These are phyloP conservation scores for Schoenoplectus tabernaemontani DNA, from an alignment of 202 grass and related monocot species.

Conservation along the genomic window DNA sequence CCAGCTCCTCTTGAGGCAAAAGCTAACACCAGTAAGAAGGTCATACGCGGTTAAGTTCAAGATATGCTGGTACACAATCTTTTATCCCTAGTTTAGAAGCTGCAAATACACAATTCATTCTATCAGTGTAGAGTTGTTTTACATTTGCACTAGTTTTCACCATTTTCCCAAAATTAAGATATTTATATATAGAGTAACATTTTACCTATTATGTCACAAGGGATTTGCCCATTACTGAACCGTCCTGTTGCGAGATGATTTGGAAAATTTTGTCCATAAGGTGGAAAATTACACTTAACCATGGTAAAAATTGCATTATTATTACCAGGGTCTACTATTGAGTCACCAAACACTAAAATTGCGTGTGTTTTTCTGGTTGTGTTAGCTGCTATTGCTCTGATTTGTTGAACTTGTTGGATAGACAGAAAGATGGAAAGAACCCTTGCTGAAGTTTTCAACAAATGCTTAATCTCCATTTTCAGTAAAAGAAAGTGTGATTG, in stretches of 20 bases:
- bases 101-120: slow-evolving; percentile 19
- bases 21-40: slow-evolving; percentile 83
- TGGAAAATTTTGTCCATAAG: slow-evolving; percentile 73
- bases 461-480: neutral
- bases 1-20: slow-evolving; percentile 69
- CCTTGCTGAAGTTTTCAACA: neutral
- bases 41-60: slow-evolving; percentile 55
- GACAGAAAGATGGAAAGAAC: neutral
- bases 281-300: slow-evolving; percentile 49
- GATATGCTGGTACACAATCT: slow-evolving; percentile 65
- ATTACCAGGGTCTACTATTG: slow-evolving; percentile 74
- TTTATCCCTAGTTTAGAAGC: slow-evolving; percentile 62
- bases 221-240: slow-evolving; percentile 80
- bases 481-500: neutral
- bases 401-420: slow-evolving; percentile 13
- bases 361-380: slow-evolving; percentile 30
- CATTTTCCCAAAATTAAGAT: neutral
- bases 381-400: neutral
- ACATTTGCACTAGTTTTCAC: neutral
- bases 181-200: neutral
- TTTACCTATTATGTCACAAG: slow-evolving; percentile 62
- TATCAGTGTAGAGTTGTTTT: neutral
- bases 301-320: slow-evolving; percentile 57
- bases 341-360: slow-evolving; percentile 66
- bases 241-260: slow-evolving; percentile 57